Base-by-base conservation (phyloP, 768 basidiomycete genomes). In the Lactifluus subvellereus region DNA sequence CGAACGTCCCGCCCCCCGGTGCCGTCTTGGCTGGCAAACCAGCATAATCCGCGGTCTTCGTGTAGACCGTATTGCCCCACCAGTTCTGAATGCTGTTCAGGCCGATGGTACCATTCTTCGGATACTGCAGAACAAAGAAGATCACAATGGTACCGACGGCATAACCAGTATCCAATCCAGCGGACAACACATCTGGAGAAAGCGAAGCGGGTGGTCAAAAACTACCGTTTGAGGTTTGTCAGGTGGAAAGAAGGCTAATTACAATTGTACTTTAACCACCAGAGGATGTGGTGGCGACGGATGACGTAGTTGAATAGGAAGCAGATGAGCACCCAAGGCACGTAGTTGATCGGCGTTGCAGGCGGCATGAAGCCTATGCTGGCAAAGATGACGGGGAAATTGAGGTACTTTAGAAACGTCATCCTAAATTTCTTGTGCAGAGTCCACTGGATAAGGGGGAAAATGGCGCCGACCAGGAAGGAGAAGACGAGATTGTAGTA, bases 401-500 rank as follows among this genome's bases (percentile, higher is more conserved):
- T 82, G 22, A 89, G 87, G 77, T 80, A 93, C 69, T 77, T 81
- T 69, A 78, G 73, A 56, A 79, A 59, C 5, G 10, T 9, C 11
- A 64, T 0, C 10, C 20, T 55, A 50, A 60, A 60, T 30, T 33
- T 59, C 50, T 54, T 57, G 27, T 66, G 75, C 60, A 86, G 68
- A 64, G 84, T 64, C 69, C 80, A 91, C 43, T 80, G 77, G 52
- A 81, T 57, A 27, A 80, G 35, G 0, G 91, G 91, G 57, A 81
- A 79, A 54, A 85, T 10, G 54, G 84, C 80, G 18, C 92, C 92
- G 60, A 88, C 70, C 61, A 91, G 80, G 87, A 27, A 94, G 77
- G 89, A 91, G 72, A 84, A 84, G 3, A 80, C 69, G n/a, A 91
- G 78, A 2, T 76, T 60, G 57, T n/a, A n/a, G 48, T 38, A 45